Evolutionary conservation across 371 early-diverging fungal genomes (phyloP).

Genomic region (Coemansia sp.): DNA sequence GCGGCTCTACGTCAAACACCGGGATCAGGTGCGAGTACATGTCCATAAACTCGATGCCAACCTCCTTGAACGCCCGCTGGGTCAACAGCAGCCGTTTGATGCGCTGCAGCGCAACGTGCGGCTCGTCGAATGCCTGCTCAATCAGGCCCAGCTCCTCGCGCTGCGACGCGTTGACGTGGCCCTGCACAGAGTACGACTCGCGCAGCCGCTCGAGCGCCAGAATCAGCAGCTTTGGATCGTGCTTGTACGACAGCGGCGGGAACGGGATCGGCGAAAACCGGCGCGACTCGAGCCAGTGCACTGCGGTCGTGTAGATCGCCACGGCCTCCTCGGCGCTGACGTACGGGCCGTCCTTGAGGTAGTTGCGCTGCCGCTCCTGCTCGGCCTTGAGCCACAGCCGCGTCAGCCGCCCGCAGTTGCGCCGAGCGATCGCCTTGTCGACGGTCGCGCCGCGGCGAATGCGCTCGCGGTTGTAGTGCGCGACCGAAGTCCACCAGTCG

Average conservation of each 20-base stretch:
- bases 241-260: slow-evolving; percentile 98
- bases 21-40: slow-evolving; percentile 93
- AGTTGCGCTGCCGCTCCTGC: slow-evolving; percentile 98
- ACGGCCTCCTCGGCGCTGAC: slow-evolving; percentile 97
- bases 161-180: slow-evolving; percentile 93
- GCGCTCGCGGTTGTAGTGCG: slow-evolving; percentile 98
- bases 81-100: slow-evolving; percentile 97
- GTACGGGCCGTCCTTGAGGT: slow-evolving; percentile 98
- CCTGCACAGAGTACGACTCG: slow-evolving; percentile 95
- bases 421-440: slow-evolving; percentile 97
- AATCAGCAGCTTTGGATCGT: slow-evolving; percentile 95
- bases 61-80: slow-evolving; percentile 99
- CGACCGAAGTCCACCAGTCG: slow-evolving; percentile 99
- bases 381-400: slow-evolving; percentile 99
- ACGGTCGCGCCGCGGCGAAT: slow-evolving; percentile 99
- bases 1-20: slow-evolving; percentile 95
- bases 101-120: slow-evolving; percentile 87
- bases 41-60: slow-evolving; percentile 99
- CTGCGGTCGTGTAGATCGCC: slow-evolving; percentile 95
- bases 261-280: slow-evolving; percentile 98
- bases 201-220: slow-evolving; percentile 94
- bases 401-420: slow-evolving; percentile 97
- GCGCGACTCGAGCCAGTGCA: slow-evolving; percentile 98
- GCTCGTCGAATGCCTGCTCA: slow-evolving; percentile 98
- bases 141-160: slow-evolving; percentile 97